phyloP scores from a whole-genome alignment of 306 rosid genomes.

The Hippophae gyantsensis region DNA sequence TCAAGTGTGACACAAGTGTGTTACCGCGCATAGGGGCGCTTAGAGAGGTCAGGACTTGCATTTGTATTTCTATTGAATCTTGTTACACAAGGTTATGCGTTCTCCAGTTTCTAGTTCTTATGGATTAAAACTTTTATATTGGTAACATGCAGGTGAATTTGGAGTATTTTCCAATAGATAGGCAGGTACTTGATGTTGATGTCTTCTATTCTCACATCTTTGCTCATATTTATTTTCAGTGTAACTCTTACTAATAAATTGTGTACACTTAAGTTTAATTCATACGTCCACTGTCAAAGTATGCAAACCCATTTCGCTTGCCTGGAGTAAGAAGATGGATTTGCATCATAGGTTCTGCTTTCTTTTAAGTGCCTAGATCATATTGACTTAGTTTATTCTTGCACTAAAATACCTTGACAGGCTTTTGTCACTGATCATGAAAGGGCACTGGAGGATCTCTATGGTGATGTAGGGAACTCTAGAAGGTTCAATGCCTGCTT shows the following conservation, averaged over 20 bases:
- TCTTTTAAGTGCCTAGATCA: not conserved
- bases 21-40: constrained; percentile 90
- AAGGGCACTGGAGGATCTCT: constrained; percentile 63
- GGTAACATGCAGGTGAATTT: constrained; percentile 70
- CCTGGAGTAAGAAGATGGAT: too few relatives aligned
- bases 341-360: too few relatives aligned
- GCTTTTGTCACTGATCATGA: constrained; percentile 84
- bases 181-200: constrained; percentile 50
- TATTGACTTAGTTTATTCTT: constrained; percentile 11
- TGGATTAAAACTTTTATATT: constrained; percentile 13
- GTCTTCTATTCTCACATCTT: constrained; percentile 12
- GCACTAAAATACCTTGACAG: constrained; percentile 33
- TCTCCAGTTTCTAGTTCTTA: not conserved
- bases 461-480: constrained; percentile 45
- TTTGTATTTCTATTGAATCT: constrained; percentile 15
- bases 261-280: too few relatives aligned
- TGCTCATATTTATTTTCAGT: not conserved
- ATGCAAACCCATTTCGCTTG: too few relatives aligned
- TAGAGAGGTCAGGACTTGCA: constrained; percentile 56
- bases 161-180: constrained; percentile 82
- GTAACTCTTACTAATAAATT: not conserved
- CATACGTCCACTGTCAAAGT: too few relatives aligned
- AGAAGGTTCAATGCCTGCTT: constrained; percentile 52
- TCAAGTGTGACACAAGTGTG: constrained; percentile 82
- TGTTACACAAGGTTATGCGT: not conserved